Conservation (phyloP, 1,284 basidiomycete species). For the Apiotrichum mycotoxinovorans region DNA sequence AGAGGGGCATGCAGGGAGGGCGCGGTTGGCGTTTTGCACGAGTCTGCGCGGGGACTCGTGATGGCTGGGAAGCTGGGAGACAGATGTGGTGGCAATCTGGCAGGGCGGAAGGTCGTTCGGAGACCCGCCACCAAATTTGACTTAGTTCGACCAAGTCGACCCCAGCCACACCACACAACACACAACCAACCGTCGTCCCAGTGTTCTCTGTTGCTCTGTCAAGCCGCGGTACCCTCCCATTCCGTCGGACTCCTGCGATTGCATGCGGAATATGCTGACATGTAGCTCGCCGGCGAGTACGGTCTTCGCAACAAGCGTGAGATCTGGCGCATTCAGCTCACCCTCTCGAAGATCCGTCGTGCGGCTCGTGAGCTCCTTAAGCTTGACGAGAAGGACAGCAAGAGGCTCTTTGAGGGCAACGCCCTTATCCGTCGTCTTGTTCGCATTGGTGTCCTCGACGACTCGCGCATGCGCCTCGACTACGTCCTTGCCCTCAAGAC, state of each 20-base stretch:
- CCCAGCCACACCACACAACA: no score
- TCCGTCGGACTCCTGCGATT: neutral
- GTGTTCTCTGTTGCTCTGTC: conserved; percentile 9
- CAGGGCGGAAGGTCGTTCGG: no score
- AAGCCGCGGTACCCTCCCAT: neutral
- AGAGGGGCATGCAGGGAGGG: neutral
- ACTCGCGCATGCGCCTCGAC: conserved; percentile 98
- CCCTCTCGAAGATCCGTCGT: conserved; percentile 99
- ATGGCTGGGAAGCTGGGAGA: no score
- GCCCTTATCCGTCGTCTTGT: conserved; percentile 98
- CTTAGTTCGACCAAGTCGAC: no score
- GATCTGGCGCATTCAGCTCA: conserved; percentile 99
- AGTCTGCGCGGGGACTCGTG: neutral
- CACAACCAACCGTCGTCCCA: no score
- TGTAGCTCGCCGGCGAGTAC: conserved; percentile 96
- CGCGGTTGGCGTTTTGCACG: neutral
- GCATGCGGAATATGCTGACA: conserved; percentile 3
- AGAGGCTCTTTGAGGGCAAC: conserved; percentile 98
- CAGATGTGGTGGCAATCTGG: no score
- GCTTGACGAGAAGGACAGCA: conserved; percentile 99
- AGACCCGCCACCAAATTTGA: no score
- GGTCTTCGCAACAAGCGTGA: conserved; percentile 99
- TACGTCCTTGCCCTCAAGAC: conserved; percentile 99
- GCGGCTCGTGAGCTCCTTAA: conserved; percentile 99
- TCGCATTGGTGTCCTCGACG: conserved; percentile 99